Evolutionary conservation across 805 yeast genomes (phyloP).

Genomic region (Metschnikowia lochheadii): DNA sequence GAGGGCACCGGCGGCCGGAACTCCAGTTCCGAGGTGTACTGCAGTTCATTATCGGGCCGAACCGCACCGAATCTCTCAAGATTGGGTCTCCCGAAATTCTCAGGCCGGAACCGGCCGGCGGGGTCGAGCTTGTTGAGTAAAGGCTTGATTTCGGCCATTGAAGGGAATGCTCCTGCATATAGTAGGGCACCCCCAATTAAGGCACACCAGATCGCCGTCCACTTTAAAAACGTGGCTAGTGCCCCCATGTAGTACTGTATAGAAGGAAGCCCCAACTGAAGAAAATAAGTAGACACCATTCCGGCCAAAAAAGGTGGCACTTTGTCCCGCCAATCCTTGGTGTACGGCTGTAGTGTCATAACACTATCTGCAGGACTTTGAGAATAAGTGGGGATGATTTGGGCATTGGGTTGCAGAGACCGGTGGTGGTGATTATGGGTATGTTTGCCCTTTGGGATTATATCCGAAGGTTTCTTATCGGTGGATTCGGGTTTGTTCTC

Average conservation of each 20-base stretch:
- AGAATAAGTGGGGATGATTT: neutral
- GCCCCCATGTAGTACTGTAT: constrained; percentile 20
- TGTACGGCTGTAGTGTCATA: neutral
- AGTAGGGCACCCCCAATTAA: constrained; percentile 23
- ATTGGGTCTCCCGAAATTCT: neutral
- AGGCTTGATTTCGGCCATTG: neutral
- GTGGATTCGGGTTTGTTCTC: neutral
- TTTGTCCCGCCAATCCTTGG: neutral
- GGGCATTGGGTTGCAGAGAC: neutral
- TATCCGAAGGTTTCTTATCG: neutral
- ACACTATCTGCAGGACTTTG: neutral
- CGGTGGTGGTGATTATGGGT: neutral
- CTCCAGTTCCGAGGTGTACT: neutral
- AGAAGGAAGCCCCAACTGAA: constrained; percentile 21
- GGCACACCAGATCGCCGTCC: constrained; percentile 23
- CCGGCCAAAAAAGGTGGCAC: constrained; percentile 26
- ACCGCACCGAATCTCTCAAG: neutral
- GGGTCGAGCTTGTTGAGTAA: neutral
- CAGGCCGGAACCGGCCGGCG: neutral
- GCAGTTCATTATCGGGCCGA: neutral
- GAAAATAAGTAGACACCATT: constrained; percentile 19
- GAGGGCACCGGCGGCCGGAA: constrained; percentile 2
- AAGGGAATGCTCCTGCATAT: constrained; percentile 25
- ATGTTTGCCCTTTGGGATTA: neutral
- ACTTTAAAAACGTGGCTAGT: constrained; percentile 19